phyloP scores from a whole-genome alignment of 805 yeast species.

The Kluyveromyces wickerhamii region DNA sequence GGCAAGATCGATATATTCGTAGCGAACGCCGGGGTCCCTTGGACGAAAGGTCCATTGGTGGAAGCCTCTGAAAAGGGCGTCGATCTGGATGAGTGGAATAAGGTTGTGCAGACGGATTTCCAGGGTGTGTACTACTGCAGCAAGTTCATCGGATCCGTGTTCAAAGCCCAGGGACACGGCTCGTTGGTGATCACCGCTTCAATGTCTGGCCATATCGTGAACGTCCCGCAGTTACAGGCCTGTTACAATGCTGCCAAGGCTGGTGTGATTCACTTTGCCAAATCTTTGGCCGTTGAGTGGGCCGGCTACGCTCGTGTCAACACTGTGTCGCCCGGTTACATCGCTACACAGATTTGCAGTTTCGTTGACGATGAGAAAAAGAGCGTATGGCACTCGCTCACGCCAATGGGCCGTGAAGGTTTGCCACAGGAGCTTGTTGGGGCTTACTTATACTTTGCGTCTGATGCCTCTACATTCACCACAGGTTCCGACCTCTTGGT shows the following conservation, averaged over 20 bases:
- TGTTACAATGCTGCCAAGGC: slow-evolving; percentile 85
- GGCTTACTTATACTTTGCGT: slow-evolving; percentile 70
- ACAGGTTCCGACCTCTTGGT: slow-evolving; percentile 71
- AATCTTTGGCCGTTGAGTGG: slow-evolving; percentile 82
- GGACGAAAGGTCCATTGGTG: slow-evolving; percentile 58
- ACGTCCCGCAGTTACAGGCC: slow-evolving; percentile 81
- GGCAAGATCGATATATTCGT: slow-evolving; percentile 77
- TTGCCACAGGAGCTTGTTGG: slow-evolving; percentile 68
- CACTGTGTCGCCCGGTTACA: slow-evolving; percentile 81
- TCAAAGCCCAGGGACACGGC: slow-evolving; percentile 67
- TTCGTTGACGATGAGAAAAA: slow-evolving; percentile 37
- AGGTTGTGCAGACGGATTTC: slow-evolving; percentile 65
- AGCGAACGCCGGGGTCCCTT: slow-evolving; percentile 85
- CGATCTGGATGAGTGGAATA: slow-evolving; percentile 57
- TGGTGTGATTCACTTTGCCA: slow-evolving; percentile 66
- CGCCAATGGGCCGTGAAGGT: slow-evolving; percentile 72
- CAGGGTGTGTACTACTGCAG: slow-evolving; percentile 79
- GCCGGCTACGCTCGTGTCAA: slow-evolving; percentile 82
- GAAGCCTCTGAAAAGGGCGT: slow-evolving; percentile 35
- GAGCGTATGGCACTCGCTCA: slow-evolving; percentile 41
- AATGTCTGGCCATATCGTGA: slow-evolving; percentile 83
- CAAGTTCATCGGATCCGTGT: slow-evolving; percentile 61
- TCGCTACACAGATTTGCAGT: slow-evolving; percentile 58
- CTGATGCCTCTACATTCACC: slow-evolving; percentile 72
- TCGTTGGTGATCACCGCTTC: slow-evolving; percentile 81